These are phyloP conservation scores for Talaromyces sp. DNA, from an alignment of 2,329 filamentous ascomycete species.

Conservation along the genomic window DNA sequence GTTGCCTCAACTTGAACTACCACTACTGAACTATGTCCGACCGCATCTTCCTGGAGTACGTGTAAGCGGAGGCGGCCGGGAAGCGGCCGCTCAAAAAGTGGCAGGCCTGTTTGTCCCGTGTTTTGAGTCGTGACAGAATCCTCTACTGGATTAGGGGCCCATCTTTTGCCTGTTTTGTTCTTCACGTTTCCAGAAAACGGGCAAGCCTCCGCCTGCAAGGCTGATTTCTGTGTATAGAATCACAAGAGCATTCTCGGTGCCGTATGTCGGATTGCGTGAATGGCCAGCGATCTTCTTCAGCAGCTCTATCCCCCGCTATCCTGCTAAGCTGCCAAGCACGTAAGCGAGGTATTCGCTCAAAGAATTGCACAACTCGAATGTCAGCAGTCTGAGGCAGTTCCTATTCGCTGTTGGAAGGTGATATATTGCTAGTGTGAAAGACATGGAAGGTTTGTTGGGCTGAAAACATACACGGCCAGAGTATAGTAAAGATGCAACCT, in stretches of 20 bases:
- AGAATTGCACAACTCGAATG: background rate
- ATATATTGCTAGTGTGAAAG: background rate
- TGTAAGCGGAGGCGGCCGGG: background rate
- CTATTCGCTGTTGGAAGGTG: background rate
- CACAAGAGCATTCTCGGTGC: background rate
- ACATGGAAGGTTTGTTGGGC: background rate
- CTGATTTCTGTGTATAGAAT: background rate
- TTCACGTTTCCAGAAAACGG: background rate
- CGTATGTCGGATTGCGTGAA: background rate
- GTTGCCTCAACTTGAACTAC: background rate
- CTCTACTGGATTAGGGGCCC: background rate
- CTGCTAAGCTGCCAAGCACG: background rate
- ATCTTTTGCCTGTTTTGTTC: background rate
- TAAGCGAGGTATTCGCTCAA: background rate
- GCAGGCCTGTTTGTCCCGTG: background rate
- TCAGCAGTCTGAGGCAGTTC: background rate
- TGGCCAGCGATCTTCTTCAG: background rate
- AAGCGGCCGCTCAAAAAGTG: background rate
- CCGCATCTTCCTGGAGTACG: background rate
- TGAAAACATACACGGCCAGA: background rate
- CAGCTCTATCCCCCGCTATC: background rate
- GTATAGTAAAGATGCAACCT: background rate
- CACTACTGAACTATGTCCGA: background rate
- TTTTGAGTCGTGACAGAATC: background rate
- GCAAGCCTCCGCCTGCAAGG: background rate